Base-by-base conservation (phyloP, 2,329 filamentous ascomycete species). In the Lachnellula suecica region DNA sequence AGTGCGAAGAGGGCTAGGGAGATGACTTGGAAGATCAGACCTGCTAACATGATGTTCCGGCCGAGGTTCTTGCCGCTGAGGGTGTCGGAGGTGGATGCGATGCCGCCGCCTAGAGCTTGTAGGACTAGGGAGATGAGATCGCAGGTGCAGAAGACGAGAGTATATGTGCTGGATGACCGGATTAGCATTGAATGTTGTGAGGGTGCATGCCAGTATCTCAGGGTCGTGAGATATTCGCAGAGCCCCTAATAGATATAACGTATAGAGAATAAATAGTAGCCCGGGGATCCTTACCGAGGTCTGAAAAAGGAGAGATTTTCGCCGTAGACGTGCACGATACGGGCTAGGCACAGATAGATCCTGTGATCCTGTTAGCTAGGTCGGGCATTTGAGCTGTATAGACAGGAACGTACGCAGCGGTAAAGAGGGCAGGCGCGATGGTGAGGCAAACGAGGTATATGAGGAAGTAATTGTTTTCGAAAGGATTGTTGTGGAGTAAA, bases 261-360 rank as follows among this genome's bases (percentile, higher is more conserved):
- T n/a, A n/a, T n/a, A n/a, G n/a, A n/a, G n/a, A n/a, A n/a, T n/a
- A n/a, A n/a, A n/a, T n/a, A n/a, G n/a, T n/a, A n/a, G n/a, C n/a
- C n/a, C n/a, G n/a, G n/a, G n/a, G n/a, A n/a, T n/a, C n/a, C n/a
- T n/a, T n/a, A n/a, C n/a, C n/a, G 66, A 6, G 78, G 74, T 37
- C 70, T 71, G 48, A 80, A 68, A 23, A 71, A 70, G 20, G 76
- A 78, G 54, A 75, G 68, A 45, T 75, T 65, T 2, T 70, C 65
- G 5, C 82, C 82, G 49, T 83, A 79, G 44, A 74, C 72, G n/a
- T 79, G 64, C 50, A 83, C 76, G 56, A 84, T 73, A 47, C 82
- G 78, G 34, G 81, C 79, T 3, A 71, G 71, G 51, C 83, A 61
- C 57, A 87, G 76, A 71, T 86, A 87, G 67, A 86, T 79, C 5